Percentiles rank a stretch among this genome's conserved stretches.
phyloP scores from a whole-genome alignment of 179 eudicot species.

The Corrigiola litoralis region DNA sequence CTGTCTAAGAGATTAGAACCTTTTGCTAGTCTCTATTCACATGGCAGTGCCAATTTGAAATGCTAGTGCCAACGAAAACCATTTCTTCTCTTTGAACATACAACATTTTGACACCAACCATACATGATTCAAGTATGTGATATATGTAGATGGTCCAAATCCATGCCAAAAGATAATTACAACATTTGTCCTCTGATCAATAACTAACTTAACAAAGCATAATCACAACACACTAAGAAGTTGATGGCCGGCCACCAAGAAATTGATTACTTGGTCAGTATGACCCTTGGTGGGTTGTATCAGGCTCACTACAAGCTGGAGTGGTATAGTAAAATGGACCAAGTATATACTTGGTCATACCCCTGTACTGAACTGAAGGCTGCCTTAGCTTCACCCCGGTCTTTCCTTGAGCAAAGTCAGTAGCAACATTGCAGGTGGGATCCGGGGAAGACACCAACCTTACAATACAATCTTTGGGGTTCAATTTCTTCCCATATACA shows the following conservation, averaged over 20 bases:
- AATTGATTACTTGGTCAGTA: background rate
- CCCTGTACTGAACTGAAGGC: constrained; percentile 46
- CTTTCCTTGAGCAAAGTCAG: constrained; percentile 53
- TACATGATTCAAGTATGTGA: too few relatives aligned
- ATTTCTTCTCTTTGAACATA: too few relatives aligned
- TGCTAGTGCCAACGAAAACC: too few relatives aligned
- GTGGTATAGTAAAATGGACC: constrained; percentile 65
- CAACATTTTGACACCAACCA: too few relatives aligned
- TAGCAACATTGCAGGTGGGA: constrained; percentile 52
- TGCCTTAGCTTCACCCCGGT: constrained; percentile 52
- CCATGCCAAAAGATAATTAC: background rate
- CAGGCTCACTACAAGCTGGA: constrained; percentile 62
- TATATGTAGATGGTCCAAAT: too few relatives aligned
- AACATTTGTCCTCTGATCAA: background rate
- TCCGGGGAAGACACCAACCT: constrained; percentile 69
- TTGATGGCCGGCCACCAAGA: background rate
- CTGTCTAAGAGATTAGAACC: too few relatives aligned
- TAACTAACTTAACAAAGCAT: background rate
- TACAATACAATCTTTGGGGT: constrained; percentile 41
- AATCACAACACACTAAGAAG: background rate
- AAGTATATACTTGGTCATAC: constrained; percentile 41
- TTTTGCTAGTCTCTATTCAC: too few relatives aligned
- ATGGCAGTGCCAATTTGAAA: too few relatives aligned
- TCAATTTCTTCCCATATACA: constrained; percentile 40
- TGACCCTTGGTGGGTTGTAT: constrained; percentile 9